These are phyloP conservation scores for Monilinia vaccinii-corymbosi DNA, from an alignment of 2,329 filamentous ascomycete species.

Conservation along the genomic window DNA sequence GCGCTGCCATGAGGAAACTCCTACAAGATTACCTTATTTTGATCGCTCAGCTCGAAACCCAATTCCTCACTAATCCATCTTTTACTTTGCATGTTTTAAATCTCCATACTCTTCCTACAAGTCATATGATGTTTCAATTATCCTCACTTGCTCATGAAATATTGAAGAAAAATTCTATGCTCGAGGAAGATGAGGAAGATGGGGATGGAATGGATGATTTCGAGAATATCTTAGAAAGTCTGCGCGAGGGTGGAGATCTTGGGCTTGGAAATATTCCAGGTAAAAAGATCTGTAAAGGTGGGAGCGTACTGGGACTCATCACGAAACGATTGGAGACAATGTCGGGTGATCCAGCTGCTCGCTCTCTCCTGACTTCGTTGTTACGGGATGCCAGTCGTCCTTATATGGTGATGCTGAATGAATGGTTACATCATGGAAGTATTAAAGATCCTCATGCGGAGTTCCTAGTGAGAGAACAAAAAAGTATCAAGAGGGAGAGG, in stretches of 20 bases:
- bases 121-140: slow-evolving; percentile 83
- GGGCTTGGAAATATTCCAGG: slow-evolving; percentile 68
- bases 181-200: slow-evolving; percentile 69
- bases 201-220: slow-evolving; percentile 62
- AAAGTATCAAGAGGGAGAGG: slow-evolving; percentile 83
- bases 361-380: slow-evolving; percentile 70
- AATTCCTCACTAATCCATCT: slow-evolving; percentile 76
- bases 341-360: slow-evolving; percentile 86
- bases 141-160: slow-evolving; percentile 84
- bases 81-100: slow-evolving; percentile 94
- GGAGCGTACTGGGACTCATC: slow-evolving; percentile 80
- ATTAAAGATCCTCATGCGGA: slow-evolving; percentile 92
- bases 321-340: slow-evolving; percentile 79
- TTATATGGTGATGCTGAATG: slow-evolving; percentile 97
- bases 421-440: slow-evolving; percentile 93
- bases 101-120: slow-evolving; percentile 80
- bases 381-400: slow-evolving; percentile 82
- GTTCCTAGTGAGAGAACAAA: slow-evolving; percentile 91
- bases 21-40: slow-evolving; percentile 90
- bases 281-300: slow-evolving; percentile 95
- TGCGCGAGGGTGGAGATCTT: slow-evolving; percentile 79
- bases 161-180: slow-evolving; percentile 74
- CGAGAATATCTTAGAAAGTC: slow-evolving; percentile 84
- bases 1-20: slow-evolving; percentile 85
- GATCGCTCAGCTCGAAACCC: slow-evolving; percentile 86